Conservation (phyloP, 1,284 basidiomycete species). For the Retiboletus flavoniger region DNA sequence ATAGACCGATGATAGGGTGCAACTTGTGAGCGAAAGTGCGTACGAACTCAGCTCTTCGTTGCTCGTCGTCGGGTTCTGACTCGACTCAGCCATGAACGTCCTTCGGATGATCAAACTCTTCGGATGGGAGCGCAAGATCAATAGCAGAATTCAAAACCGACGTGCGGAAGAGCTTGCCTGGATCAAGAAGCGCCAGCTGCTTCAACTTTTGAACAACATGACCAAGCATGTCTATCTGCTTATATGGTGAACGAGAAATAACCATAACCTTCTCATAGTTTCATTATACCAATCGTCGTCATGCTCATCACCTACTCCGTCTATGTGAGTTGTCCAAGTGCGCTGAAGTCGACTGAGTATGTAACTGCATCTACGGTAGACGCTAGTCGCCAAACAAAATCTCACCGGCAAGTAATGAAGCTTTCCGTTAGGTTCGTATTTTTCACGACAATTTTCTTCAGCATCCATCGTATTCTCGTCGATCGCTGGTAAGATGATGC, state of each 20-base stretch:
- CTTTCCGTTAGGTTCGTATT: neutral
- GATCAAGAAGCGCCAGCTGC: slow-evolving; percentile 11
- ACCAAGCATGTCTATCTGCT: slow-evolving; percentile 1
- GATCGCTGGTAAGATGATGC: slow-evolving; percentile 25
- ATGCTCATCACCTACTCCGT: slow-evolving; percentile 32
- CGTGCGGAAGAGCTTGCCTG: slow-evolving; percentile 21
- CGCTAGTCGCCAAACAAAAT: slow-evolving; percentile 17
- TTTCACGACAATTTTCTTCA: slow-evolving; percentile 8
- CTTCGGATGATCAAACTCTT: slow-evolving; percentile 71
- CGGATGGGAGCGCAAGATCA: slow-evolving; percentile 62
- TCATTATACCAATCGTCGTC: slow-evolving; percentile 34
- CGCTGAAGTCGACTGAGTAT: neutral
- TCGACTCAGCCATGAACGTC: slow-evolving; percentile 38
- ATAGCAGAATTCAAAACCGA: slow-evolving; percentile 45
- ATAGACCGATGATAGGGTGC: slow-evolving; percentile 24
- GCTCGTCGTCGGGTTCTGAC: neutral
- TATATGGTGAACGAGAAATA: neutral
- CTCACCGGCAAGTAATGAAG: slow-evolving; percentile 19
- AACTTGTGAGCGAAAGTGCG: slow-evolving; percentile 23
- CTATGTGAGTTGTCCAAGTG: slow-evolving; percentile 13
- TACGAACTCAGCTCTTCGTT: neutral
- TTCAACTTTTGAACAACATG: slow-evolving; percentile 16
- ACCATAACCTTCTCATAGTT: slow-evolving; percentile 18
- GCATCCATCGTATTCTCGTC: slow-evolving; percentile 34
- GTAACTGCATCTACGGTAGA: slow-evolving; percentile 7